Base-by-base conservation (phyloP, 495 filamentous ascomycete genomes). In the Hypoxylon trugodes region DNA sequence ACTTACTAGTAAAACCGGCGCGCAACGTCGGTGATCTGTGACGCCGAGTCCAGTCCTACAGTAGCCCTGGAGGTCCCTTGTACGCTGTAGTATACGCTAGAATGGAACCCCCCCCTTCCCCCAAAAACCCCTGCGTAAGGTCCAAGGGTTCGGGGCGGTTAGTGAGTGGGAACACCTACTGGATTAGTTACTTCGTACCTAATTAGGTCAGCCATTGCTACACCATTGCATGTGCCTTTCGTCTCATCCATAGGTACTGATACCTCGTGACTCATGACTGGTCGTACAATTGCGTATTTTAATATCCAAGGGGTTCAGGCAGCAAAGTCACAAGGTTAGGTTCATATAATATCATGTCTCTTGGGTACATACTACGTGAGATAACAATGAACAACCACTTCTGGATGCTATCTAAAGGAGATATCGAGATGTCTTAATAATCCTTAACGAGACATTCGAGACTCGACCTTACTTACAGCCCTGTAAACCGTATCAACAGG, bases 371-470 rank as follows among this genome's bases (percentile, higher is more conserved):
- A 42, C 13, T 5, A 19, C 6, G 26, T 46, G 6, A 24, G 33
- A 33, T 26, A 36, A 19, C 35, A 49, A 46, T 28, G 38, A 49
- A 56, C 22, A 42, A 56, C 10, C 51, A 62, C 38, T 52, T 64
- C 50, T 46, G 41, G 57, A 51, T 57, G 52, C 45, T 57, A 52
- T 46, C 37, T 49, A 37, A n/a, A n/a, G 32, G 24, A 60, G 40
- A 55, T 59, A 65, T 58, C 33, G 43, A 55, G 43, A 65, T 59
- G 54, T 26, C 46, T 54, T 28, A 57, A 52, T 49, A 32, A 56
- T 37, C 48, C 61, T 54, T 37, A 36, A 65, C 38, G 38, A 46
- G 55, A 60, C 55, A 37, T 56, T 56, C 38, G 40, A 60, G 38
- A 54, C 49, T 60, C 43, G 7, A 60, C 19, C 46, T 30, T 50